A percentile compares a stretch with the other conserved stretches of the same genome.
These are phyloP conservation scores for Neurospora cerealis DNA, from an alignment of 495 filamentous ascomycete genomes.

Conservation along the genomic window DNA sequence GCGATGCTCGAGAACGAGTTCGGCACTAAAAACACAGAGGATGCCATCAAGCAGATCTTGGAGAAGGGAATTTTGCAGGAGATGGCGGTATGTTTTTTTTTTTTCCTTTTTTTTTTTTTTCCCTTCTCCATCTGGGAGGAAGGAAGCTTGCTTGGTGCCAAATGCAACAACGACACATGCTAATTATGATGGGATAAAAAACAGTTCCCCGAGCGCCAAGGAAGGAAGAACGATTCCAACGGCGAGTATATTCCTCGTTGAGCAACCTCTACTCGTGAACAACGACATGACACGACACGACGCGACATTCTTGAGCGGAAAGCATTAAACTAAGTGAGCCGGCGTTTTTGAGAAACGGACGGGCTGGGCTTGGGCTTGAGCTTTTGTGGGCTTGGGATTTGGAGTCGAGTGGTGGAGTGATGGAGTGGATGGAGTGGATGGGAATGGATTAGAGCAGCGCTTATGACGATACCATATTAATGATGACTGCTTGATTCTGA, in stretches of 20 bases:
- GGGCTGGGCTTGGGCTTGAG: neutral
- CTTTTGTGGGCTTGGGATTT: neutral
- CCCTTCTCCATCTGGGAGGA: too few relatives aligned
- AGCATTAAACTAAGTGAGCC: neutral
- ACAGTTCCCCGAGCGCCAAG: conserved; percentile 35
- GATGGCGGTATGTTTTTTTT: conserved; percentile 45
- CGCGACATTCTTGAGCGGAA: neutral
- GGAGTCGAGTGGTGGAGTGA: neutral
- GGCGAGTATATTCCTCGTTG: conserved; percentile 5
- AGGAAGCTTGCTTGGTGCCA: too few relatives aligned
- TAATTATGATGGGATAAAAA: too few relatives aligned
- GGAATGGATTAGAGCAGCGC: neutral
- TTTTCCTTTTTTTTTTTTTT: too few relatives aligned
- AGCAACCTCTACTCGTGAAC: neutral
- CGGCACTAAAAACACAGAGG: conserved; percentile 65
- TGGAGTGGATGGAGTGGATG: neutral
- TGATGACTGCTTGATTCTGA: neutral
- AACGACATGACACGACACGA: neutral
- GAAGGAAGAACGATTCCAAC: conserved; percentile 32
- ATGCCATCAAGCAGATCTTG: conserved; percentile 69
- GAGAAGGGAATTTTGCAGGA: conserved; percentile 63
- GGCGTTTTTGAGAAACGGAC: neutral
- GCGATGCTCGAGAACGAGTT: conserved; percentile 74
- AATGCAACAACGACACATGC: too few relatives aligned
- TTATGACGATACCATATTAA: neutral